Evolutionary conservation across 2,329 filamentous ascomycete genomes (phyloP).

Genomic region (Didymella exigua): DNA sequence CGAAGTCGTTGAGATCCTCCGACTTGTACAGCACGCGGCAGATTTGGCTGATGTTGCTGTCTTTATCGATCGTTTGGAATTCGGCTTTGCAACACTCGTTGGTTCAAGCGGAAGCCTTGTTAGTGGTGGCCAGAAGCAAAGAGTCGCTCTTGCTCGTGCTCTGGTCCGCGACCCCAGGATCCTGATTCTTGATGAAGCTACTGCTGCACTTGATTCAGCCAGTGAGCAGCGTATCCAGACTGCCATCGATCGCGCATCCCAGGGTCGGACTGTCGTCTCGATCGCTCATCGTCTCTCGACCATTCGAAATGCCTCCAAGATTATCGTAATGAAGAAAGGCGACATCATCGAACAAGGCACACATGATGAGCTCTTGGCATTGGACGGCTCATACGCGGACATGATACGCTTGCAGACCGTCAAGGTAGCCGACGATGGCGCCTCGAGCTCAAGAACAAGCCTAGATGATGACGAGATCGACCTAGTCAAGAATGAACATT

Average conservation of each 20-base stretch:
- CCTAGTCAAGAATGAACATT: slow-evolving; percentile 27
- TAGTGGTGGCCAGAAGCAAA: slow-evolving; percentile 64
- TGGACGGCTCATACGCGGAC: slow-evolving; percentile 54
- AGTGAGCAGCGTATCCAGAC: slow-evolving; percentile 62
- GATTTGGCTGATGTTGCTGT: slow-evolving; percentile 63
- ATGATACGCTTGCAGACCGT: slow-evolving; percentile 57
- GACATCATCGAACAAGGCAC: slow-evolving; percentile 46
- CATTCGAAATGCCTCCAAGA: slow-evolving; percentile 45
- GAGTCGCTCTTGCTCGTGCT: slow-evolving; percentile 62
- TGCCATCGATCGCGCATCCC: slow-evolving; percentile 43
- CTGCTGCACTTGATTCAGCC: slow-evolving; percentile 64
- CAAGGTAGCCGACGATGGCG: slow-evolving; percentile 48
- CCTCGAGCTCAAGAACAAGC: slow-evolving; percentile 29
- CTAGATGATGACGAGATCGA: slow-evolving; percentile 30
- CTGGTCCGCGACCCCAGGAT: slow-evolving; percentile 63
- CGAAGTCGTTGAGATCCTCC: slow-evolving; percentile 55
- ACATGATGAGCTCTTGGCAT: slow-evolving; percentile 41
- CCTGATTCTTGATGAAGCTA: slow-evolving; percentile 67
- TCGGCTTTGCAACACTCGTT: slow-evolving; percentile 56
- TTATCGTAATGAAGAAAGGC: slow-evolving; percentile 49
- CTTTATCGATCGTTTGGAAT: slow-evolving; percentile 61
- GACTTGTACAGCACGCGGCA: slow-evolving; percentile 57
- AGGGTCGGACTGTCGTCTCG: slow-evolving; percentile 45
- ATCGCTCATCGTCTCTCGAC: slow-evolving; percentile 50
- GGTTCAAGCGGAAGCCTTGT: slow-evolving; percentile 61